These are phyloP conservation scores for Hypomontagnella submonticulosa DNA, from an alignment of 495 filamentous ascomycete species.

Conservation along the genomic window DNA sequence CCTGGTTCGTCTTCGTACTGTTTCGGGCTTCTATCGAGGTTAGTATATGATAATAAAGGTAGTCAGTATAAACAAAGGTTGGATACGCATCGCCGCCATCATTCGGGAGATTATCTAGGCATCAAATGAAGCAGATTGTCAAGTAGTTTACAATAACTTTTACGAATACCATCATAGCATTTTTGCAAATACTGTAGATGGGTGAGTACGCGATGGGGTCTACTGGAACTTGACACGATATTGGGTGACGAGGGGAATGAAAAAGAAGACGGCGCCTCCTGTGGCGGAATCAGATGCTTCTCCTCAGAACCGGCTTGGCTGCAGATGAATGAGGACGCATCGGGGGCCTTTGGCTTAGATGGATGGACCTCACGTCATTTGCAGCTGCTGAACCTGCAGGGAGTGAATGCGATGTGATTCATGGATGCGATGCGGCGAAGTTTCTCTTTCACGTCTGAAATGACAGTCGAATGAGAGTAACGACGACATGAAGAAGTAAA, in stretches of 20 bases:
- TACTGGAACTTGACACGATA: slow-evolving; percentile 17
- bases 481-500: slow-evolving; percentile 27
- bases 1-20: slow-evolving; percentile 1
- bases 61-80: slow-evolving; percentile 2
- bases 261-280: slow-evolving; percentile 1
- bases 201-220: background rate
- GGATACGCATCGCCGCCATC: slow-evolving; percentile 31
- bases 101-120: slow-evolving; percentile 1
- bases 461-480: background rate
- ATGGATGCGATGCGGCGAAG: too few relatives aligned
- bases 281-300: slow-evolving; percentile 6
- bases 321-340: slow-evolving; percentile 23
- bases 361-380: slow-evolving; percentile 26
- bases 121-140: slow-evolving; percentile 4
- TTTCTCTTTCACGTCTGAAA: slow-evolving; percentile 4
- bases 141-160: background rate
- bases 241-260: slow-evolving; percentile 17
- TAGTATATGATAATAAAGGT: slow-evolving; percentile 14
- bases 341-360: background rate
- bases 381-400: slow-evolving; percentile 16
- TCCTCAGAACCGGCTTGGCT: slow-evolving; percentile 10
- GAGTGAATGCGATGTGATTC: background rate
- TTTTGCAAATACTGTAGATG: slow-evolving; percentile 3
- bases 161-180: background rate
- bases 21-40: slow-evolving; percentile 25